These are phyloP conservation scores for Candida mesenterica DNA, from an alignment of 1,139 yeast species.

Conservation along the genomic window DNA sequence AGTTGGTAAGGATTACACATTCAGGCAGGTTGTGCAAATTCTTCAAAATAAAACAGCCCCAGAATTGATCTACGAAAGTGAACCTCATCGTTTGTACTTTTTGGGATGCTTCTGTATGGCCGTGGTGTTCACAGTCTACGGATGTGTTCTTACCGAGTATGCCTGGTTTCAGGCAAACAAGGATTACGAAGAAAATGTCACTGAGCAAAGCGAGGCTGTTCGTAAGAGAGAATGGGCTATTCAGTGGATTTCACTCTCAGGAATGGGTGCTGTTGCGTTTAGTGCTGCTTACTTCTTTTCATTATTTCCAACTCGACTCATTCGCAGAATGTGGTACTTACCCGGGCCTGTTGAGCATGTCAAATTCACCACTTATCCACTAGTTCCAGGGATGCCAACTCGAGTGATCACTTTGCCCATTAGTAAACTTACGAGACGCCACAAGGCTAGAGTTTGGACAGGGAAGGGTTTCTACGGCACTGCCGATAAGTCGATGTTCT, in stretches of 20 bases:
- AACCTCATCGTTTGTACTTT: conserved; percentile 77
- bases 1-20: conserved; percentile 55
- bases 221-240: conserved; percentile 41
- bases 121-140: conserved; percentile 65
- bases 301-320: conserved; percentile 61
- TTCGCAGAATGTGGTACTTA: conserved; percentile 74
- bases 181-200: conserved; percentile 59
- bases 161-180: conserved; percentile 54
- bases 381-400: conserved; percentile 72
- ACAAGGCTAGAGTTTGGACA: conserved; percentile 71
- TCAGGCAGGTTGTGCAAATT: conserved; percentile 64
- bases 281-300: conserved; percentile 48
- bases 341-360: conserved; percentile 59
- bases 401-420: conserved; percentile 73
- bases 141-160: conserved; percentile 59
- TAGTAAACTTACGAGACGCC: conserved; percentile 52
- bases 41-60: conserved; percentile 58
- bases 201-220: conserved; percentile 35
- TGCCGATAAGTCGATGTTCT: conserved; percentile 69
- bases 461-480: conserved; percentile 88
- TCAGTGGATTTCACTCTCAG: conserved; percentile 27
- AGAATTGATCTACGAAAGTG: conserved; percentile 78
- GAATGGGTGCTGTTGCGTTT: conserved; percentile 38
- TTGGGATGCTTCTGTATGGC: conserved; percentile 69
- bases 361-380: conserved; percentile 69